A percentile compares a stretch with the other conserved stretches of the same genome.
Evolutionary conservation across 2,329 filamentous ascomycete species (phyloP).

Genomic region (Aplosporella prunicola): DNA sequence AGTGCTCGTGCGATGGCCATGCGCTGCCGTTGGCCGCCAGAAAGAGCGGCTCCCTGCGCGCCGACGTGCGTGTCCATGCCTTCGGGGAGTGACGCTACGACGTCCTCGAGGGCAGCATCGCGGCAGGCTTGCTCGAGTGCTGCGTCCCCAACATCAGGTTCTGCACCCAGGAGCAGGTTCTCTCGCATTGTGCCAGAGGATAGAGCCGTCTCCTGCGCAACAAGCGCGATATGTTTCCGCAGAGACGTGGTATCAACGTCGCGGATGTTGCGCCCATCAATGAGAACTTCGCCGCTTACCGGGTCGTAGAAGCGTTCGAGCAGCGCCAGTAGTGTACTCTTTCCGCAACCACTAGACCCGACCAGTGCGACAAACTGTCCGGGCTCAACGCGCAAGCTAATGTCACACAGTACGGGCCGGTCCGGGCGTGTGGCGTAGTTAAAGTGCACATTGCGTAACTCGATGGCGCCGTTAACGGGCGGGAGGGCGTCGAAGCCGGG

Average conservation of each 20-base stretch:
- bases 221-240: slow-evolving; percentile 68
- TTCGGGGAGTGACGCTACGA: slow-evolving; percentile 40
- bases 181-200: slow-evolving; percentile 83
- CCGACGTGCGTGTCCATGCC: slow-evolving; percentile 81
- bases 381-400: slow-evolving; percentile 63
- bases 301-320: slow-evolving; percentile 94
- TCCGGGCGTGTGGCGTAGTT: slow-evolving; percentile 85
- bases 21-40: slow-evolving; percentile 85
- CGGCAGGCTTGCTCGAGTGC: slow-evolving; percentile 69
- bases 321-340: slow-evolving; percentile 85
- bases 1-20: slow-evolving; percentile 82
- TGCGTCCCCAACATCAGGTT: slow-evolving; percentile 59
- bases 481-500: slow-evolving; percentile 38
- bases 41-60: slow-evolving; percentile 74
- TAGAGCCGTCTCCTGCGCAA: slow-evolving; percentile 81
- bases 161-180: slow-evolving; percentile 62
- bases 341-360: slow-evolving; percentile 89
- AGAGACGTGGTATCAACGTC: slow-evolving; percentile 59
- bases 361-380: slow-evolving; percentile 84
- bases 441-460: slow-evolving; percentile 91
- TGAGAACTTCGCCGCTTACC: slow-evolving; percentile 64
- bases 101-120: slow-evolving; percentile 41
- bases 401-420: slow-evolving; percentile 79
- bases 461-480: slow-evolving; percentile 62
- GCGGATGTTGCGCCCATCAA: slow-evolving; percentile 77